These are phyloP conservation scores for Colletotrichum sp. DNA, from an alignment of 2,329 filamentous ascomycete genomes.

Conservation along the genomic window DNA sequence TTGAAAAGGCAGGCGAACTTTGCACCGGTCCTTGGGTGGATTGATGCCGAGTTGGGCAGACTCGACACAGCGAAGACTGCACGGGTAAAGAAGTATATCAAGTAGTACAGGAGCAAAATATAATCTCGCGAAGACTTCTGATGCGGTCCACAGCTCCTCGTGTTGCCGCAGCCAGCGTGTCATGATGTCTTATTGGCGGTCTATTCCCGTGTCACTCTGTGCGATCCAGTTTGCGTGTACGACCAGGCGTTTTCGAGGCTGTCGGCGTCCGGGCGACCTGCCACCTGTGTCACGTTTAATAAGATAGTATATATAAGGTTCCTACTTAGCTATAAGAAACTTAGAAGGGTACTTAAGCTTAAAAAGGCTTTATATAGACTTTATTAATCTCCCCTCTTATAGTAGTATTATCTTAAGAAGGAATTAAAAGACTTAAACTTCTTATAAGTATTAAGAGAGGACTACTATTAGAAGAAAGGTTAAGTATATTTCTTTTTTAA, in stretches of 20 bases:
- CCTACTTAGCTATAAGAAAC: too few species aligned
- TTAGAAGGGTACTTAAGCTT: too few species aligned
- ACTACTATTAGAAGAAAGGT: too few species aligned
- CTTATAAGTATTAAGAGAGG: too few species aligned
- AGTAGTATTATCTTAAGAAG: too few species aligned
- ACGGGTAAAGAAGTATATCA: neutral
- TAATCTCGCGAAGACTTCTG: neutral
- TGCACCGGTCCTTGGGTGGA: conserved; percentile 7
- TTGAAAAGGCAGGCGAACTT: conserved; percentile 12
- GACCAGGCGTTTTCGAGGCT: neutral
- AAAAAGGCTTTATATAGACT: too few species aligned
- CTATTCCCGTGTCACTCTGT: neutral
- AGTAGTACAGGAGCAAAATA: neutral
- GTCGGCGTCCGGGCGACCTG: neutral
- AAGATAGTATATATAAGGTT: too few species aligned
- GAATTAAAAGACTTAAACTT: too few species aligned
- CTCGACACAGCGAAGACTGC: conserved; percentile 7
- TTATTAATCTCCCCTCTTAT: too few species aligned
- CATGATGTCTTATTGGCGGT: neutral
- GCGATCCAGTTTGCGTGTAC: neutral
- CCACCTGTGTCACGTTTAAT: too few species aligned
- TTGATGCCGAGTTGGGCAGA: neutral
- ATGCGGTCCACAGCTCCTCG: neutral
- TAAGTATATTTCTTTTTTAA: too few species aligned
- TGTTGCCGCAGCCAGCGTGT: neutral